Evolutionary conservation across 257 asterid species (phyloP), one percentile per base, ranked within the genome.

Genomic region (Coffea canephora): DNA sequence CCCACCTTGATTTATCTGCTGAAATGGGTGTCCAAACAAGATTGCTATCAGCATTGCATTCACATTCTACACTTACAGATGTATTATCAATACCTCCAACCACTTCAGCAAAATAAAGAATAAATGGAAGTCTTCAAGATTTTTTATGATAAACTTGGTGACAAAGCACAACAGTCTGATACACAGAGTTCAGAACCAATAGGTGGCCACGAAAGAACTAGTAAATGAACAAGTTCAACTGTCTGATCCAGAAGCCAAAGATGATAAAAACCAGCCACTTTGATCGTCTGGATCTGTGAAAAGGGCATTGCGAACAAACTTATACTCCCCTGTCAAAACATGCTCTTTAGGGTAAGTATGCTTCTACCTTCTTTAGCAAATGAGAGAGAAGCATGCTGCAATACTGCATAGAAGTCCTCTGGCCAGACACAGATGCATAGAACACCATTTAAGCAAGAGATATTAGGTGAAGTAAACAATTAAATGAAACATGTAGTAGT

Each of bases 261-360:
- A 89, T 94, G 93, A 86, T 92, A 96, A 89, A 96, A 93, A 27
- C 99, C 99, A 94, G 83, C 98, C 97, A 88, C 98, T 94, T 87
- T 96, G 99, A 91, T 94, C 99, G 87, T 92, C 98, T 67, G 97
- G 98, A 84, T 92, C 98, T 45, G 97, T 96, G 84, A 94, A 96
- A 84, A 96, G 93, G 82, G 99, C 98, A 84, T 83, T 84, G 52
- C 92, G 96, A 66, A 96, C 98, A 84, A 94, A 92, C 69, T 91
- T 93, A 68, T 83, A 90, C 84, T 96, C 98, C 84, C 89, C 96
- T 66, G 75, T 86, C 85, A 94, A 83, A 74, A 91, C 90, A 67
- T 77, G 85, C 86, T 89, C 95, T 83, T 88, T 91, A 34, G 87
- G 86, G 67, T 41, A 76, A 76, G 79, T 83, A 90, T 71, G 89